phyloP scores from a whole-genome alignment of 768 basidiomycete species.

The Dioszegia crocea region DNA sequence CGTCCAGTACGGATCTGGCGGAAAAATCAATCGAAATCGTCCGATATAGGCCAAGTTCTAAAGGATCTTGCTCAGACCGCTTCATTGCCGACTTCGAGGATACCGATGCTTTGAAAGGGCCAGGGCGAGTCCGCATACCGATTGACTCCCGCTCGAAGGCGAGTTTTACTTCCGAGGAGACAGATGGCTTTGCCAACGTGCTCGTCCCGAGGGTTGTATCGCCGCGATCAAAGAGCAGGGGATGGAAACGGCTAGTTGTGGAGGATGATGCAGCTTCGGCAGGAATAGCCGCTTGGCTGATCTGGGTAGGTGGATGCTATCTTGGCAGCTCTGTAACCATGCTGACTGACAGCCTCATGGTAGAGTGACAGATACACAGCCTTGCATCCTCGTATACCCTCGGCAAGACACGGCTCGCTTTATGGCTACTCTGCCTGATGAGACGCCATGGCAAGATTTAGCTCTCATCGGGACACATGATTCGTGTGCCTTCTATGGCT shows the following conservation, averaged over 20 bases:
- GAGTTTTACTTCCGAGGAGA: too few species aligned
- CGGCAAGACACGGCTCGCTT: constrained; percentile 23
- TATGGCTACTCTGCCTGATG: constrained; percentile 60
- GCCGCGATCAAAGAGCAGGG: neutral
- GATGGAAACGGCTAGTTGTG: neutral
- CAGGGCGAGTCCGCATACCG: too few species aligned
- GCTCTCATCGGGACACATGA: constrained; percentile 64
- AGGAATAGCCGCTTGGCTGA: neutral
- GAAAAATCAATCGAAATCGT: too few species aligned
- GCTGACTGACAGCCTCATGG: neutral
- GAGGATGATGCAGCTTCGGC: neutral
- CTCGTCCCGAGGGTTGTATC: neutral
- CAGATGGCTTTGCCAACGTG: too few species aligned
- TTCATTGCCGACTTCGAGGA: too few species aligned
- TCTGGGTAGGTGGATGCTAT: neutral
- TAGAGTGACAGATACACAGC: neutral
- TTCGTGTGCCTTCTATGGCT: constrained; percentile 23
- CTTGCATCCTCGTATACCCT: constrained; percentile 7
- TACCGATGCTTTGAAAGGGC: too few species aligned
- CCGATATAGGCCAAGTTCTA: too few species aligned
- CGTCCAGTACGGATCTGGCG: too few species aligned
- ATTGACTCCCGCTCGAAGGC: too few species aligned
- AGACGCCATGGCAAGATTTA: constrained; percentile 65
- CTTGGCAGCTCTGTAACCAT: too few species aligned
- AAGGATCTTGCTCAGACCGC: too few species aligned